Conservation (phyloP, 148 eudicot species). For the Beta vulgaris region DNA sequence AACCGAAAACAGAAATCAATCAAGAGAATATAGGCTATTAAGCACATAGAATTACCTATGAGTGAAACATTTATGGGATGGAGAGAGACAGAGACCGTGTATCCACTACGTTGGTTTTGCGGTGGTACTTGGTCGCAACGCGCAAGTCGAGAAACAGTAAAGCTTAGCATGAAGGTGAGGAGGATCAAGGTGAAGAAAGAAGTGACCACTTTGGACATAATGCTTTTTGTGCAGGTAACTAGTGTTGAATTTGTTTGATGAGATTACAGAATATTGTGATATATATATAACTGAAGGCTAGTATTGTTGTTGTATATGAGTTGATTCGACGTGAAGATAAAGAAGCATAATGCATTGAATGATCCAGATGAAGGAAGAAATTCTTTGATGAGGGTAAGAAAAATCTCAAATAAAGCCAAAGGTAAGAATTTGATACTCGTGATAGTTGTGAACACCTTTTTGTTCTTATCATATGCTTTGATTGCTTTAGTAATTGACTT, state of each 20-base stretch:
- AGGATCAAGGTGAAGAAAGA: background rate
- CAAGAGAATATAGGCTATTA: background rate
- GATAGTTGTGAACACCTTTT: background rate
- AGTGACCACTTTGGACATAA: background rate
- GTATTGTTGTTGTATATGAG: background rate
- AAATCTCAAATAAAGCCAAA: background rate
- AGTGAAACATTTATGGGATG: background rate
- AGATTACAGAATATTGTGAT: no score
- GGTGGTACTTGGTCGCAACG: background rate
- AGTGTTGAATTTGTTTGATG: background rate
- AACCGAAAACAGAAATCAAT: background rate
- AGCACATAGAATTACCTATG: no score
- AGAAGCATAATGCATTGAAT: background rate
- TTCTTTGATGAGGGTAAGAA: background rate
- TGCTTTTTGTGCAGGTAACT: background rate
- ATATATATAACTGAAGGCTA: background rate
- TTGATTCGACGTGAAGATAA: background rate
- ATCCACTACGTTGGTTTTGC: background rate
- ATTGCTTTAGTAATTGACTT: constrained; percentile 2
- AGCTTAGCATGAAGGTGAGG: constrained; percentile 3
- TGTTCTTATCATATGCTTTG: background rate
- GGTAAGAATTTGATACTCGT: constrained; percentile 3
- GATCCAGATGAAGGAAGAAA: background rate
- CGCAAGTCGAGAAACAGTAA: background rate
- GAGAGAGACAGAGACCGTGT: background rate